Percentiles rank a stretch among this genome's conserved stretches.
These are phyloP conservation scores for Spiromastix sp. DNA, from an alignment of 2,329 filamentous ascomycete genomes.

Conservation along the genomic window DNA sequence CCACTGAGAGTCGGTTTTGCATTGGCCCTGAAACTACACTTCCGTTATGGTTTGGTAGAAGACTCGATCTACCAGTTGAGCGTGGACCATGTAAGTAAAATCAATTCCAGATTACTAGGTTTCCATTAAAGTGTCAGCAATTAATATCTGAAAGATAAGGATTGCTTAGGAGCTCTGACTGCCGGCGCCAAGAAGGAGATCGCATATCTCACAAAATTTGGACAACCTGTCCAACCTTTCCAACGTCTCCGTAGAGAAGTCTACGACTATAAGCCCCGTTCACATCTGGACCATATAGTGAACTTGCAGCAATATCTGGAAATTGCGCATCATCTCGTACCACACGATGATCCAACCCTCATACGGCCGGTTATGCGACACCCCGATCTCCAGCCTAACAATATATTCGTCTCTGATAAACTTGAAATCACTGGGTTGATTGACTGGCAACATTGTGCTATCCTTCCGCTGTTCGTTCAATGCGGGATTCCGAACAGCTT, in stretches of 20 bases:
- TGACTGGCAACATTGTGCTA: slow-evolving; percentile 31
- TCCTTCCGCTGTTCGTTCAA: slow-evolving; percentile 28
- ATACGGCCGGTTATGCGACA: slow-evolving; percentile 15
- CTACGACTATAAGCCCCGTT: slow-evolving; percentile 8
- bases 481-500: slow-evolving; percentile 30
- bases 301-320: slow-evolving; percentile 11
- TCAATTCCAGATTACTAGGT: neutral
- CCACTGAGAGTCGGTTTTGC: slow-evolving; percentile 3
- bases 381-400: slow-evolving; percentile 20
- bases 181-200: slow-evolving; percentile 10
- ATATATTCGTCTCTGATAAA: slow-evolving; percentile 20
- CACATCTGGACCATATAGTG: slow-evolving; percentile 11
- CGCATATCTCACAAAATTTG: slow-evolving; percentile 10
- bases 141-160: neutral
- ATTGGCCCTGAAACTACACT: slow-evolving; percentile 12
- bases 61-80: slow-evolving; percentile 7
- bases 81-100: slow-evolving; percentile 13
- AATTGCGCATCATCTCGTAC: slow-evolving; percentile 9
- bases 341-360: slow-evolving; percentile 3
- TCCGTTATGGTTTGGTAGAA: slow-evolving; percentile 12
- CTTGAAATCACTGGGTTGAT: slow-evolving; percentile 27
- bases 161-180: slow-evolving; percentile 3
- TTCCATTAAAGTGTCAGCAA: neutral
- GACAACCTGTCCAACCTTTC: slow-evolving; percentile 12
- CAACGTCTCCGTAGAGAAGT: slow-evolving; percentile 13